Percentiles rank a stretch among this genome's conserved stretches.
phyloP scores from a whole-genome alignment of 768 basidiomycete genomes.

The Mycena sanguinolenta region DNA sequence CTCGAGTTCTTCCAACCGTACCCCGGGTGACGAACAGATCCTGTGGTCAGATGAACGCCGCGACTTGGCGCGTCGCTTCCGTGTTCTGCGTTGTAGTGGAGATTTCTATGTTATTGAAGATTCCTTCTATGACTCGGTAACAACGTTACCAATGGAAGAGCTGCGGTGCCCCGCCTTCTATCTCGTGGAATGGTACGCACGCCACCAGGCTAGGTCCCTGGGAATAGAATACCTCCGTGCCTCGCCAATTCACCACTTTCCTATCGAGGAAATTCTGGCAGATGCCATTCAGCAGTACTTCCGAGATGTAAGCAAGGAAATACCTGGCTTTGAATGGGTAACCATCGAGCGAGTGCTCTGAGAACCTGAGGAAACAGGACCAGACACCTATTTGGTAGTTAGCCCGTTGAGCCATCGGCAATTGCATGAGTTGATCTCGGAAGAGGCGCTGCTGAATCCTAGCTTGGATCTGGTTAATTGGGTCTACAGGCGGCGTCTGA shows the following conservation, averaged over 20 bases:
- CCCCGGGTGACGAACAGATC: slow-evolving; percentile 6
- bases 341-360: not conserved
- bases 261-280: slow-evolving; percentile 1
- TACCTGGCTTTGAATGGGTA: not conserved
- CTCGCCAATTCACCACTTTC: slow-evolving; percentile 1
- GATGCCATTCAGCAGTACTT: slow-evolving; percentile 17
- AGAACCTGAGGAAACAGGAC: not conserved
- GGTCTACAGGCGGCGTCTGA: not conserved
- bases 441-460: not conserved
- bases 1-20: slow-evolving; percentile 17
- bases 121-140: not conserved
- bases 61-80: slow-evolving; percentile 5
- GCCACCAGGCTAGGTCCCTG: not conserved
- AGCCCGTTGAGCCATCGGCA: not conserved
- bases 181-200: slow-evolving; percentile 9
- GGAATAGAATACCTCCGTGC: not conserved
- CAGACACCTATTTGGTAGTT: not conserved
- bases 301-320: not conserved
- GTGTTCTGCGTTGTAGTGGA: not conserved
- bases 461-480: not conserved
- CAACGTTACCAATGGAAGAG: slow-evolving; percentile 19
- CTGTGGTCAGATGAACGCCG: slow-evolving; percentile 6
- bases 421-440: not conserved
- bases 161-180: not conserved
- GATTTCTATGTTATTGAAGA: slow-evolving; percentile 6